These are phyloP conservation scores for Acacia acuminata DNA, from an alignment of 306 rosid genomes.

Conservation along the genomic window DNA sequence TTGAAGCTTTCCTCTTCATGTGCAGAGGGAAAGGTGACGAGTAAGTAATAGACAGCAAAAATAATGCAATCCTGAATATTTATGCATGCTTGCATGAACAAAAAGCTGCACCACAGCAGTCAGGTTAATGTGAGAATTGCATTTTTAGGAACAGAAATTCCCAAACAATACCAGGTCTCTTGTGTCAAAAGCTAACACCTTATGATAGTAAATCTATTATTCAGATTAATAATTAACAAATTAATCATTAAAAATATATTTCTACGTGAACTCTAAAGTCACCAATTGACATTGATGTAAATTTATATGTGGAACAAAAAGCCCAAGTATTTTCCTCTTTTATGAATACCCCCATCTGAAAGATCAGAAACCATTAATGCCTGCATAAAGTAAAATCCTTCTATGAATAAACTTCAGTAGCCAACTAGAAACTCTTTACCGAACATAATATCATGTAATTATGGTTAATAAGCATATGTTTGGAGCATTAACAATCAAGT, in stretches of 20 bases:
- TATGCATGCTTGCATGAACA: neutral
- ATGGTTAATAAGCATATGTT: neutral
- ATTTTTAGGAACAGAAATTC: constrained; percentile 9
- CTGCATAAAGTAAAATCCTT: neutral
- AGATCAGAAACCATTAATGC: neutral
- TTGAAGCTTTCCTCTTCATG: constrained; percentile 10
- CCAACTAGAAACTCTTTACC: constrained; percentile 1
- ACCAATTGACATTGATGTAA: neutral
- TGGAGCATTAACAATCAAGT: neutral
- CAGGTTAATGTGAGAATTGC: neutral
- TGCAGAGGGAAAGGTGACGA: constrained; percentile 8
- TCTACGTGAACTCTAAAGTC: neutral
- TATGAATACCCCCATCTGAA: neutral
- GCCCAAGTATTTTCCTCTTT: neutral
- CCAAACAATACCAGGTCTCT: neutral
- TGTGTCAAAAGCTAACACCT: neutral
- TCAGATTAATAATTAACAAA: neutral
- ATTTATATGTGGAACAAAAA: neutral
- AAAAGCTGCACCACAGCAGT: neutral
- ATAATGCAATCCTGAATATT: neutral
- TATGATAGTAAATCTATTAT: neutral
- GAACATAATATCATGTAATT: neutral
- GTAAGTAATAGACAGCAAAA: neutral
- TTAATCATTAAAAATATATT: neutral
- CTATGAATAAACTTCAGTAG: neutral